Conservation (phyloP, 805 yeast genomes). For the Kluyveromyces nonfermentans region DNA sequence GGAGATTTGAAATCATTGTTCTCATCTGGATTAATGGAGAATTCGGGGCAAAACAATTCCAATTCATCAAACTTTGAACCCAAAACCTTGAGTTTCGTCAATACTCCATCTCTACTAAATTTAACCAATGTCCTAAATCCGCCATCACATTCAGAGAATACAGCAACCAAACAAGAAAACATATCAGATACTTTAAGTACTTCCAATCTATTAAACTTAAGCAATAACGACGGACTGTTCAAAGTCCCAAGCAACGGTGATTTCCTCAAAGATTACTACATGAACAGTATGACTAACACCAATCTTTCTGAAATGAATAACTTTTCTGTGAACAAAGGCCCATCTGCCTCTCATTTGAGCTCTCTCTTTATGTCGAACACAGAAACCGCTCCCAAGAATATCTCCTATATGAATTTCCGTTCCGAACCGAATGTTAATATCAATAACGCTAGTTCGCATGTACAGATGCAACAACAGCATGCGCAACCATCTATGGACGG, state of each 20-base stretch:
- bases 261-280: slow-evolving; percentile 15
- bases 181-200: neutral
- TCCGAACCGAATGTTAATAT: neutral
- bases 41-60: neutral
- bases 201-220: slow-evolving; percentile 1
- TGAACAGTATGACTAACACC: slow-evolving; percentile 2
- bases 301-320: neutral
- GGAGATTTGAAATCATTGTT: slow-evolving; percentile 16
- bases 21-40: slow-evolving; percentile 4
- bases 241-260: slow-evolving; percentile 22
- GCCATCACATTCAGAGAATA: neutral
- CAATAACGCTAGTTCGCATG: neutral
- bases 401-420: slow-evolving; percentile 2
- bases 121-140: neutral
- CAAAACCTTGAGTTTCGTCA: neutral
- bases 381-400: neutral
- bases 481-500: slow-evolving; percentile 14
- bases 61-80: neutral
- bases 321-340: slow-evolving; percentile 4
- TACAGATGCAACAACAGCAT: neutral
- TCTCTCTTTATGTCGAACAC: slow-evolving; percentile 5
- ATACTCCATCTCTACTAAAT: neutral
- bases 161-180: neutral
- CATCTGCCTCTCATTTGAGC: slow-evolving; percentile 12
- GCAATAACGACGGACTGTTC: slow-evolving; percentile 16